Base-by-base conservation (phyloP, 805 yeast species). In the Debaryomyces tyrocola region DNA sequence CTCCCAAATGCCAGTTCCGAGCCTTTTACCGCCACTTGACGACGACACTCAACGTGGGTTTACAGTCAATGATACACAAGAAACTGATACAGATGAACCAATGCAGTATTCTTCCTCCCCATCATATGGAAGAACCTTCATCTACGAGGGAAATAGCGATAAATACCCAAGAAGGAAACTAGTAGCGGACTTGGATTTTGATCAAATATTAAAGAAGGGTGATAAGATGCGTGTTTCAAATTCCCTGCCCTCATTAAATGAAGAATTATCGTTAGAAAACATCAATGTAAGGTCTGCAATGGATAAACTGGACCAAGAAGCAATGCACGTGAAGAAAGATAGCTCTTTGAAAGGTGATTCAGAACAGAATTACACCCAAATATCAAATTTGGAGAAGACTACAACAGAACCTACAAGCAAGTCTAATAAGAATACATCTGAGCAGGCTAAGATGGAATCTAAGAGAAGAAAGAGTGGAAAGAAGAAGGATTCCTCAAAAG, bases 121-220 rank as follows among this genome's bases (percentile, higher is more conserved):
- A 7, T 62, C 69, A 1, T 66, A 67, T 2, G 44, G 44, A 21
- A 46, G 62, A 21, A 53, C 64, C 2, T 64, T 55, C 42, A 57
- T 63, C 31, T 58, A 56, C 12, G 62, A 57, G 31, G 58, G 49
- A 20, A 31, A 14, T 5, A 31, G 17, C 17, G 45, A 52, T 11
- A 37, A 47, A 39, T 54, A 59, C 24, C 62, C 62, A 12, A 52
- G 68, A 28, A 53, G 62, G 20, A 64, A 64, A 39, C 47, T 62
- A 17, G 68, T 64, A 14, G 68, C 67, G 1, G 60, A 61, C 33
- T 47, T 64, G 33, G 55, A 62, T 40, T 63, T 64, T 36, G 60
- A 58, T 27, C 66, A 64, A 44, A 62, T 64, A n/a, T 46, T 64
- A 20, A 51, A 51, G 15, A 57, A 57, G 43, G 58, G 58, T 12